These are phyloP conservation scores for Mycosphaerella arachidis DNA, from an alignment of 2,329 filamentous ascomycete species.

Conservation along the genomic window DNA sequence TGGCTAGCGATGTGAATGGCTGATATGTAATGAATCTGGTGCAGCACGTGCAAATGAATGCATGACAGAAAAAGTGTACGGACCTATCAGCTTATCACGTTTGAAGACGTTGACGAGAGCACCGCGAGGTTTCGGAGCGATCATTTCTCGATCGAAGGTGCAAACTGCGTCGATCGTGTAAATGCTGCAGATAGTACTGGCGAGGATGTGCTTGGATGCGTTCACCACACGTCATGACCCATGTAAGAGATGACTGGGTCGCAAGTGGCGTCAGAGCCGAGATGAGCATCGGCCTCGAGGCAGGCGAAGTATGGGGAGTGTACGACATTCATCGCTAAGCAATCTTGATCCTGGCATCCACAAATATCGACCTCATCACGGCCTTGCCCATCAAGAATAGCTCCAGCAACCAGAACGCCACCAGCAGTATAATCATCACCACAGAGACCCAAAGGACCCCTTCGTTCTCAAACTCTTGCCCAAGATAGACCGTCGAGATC, in stretches of 20 bases:
- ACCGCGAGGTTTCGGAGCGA: neutral
- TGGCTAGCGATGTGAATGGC: neutral
- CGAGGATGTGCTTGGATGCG: too few species aligned
- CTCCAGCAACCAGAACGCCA: slow-evolving; percentile 54
- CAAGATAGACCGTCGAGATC: slow-evolving; percentile 56
- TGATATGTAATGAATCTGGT: neutral
- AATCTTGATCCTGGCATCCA: slow-evolving; percentile 21
- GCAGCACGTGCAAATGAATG: neutral
- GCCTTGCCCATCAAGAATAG: slow-evolving; percentile 46
- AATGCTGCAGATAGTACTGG: too few species aligned
- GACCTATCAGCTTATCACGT: neutral
- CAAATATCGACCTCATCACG: slow-evolving; percentile 36
- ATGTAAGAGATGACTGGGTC: too few species aligned
- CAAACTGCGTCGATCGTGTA: too few species aligned
- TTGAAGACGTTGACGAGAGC: neutral
- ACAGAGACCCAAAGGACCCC: slow-evolving; percentile 52
- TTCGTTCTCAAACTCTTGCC: slow-evolving; percentile 46
- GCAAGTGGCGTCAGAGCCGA: too few species aligned
- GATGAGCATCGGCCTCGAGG: too few species aligned
- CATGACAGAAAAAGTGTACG: neutral
- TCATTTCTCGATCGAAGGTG: neutral
- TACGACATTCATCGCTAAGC: neutral
- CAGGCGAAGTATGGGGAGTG: too few species aligned
- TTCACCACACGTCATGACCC: too few species aligned
- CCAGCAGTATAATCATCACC: slow-evolving; percentile 54